Evolutionary conservation across 1,139 yeast species (phyloP), one percentile per base, ranked within the genome.

Genomic region (Saccharomyces hybrid): DNA sequence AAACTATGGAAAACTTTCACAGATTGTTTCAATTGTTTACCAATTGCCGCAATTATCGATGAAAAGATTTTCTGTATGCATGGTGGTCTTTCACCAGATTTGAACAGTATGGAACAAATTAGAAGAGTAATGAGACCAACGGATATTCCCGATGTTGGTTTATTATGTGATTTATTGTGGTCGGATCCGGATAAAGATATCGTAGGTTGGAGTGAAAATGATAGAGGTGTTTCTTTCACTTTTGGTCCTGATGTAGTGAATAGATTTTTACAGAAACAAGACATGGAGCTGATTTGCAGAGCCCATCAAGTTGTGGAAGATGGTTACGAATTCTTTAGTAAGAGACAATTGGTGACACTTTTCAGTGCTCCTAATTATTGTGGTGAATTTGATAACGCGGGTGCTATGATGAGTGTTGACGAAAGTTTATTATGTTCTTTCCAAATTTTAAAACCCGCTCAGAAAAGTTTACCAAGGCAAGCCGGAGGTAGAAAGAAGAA

Each of bases 251-350:
- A 90, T 71, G 97, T 90, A 55, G 97, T 91, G 56, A 86, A 95
- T 58, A 79, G 97, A 71, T 91, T 91, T 71, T 76, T 91, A 71
- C 96, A 90, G 71, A 91, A 89, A 69, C 97, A 90, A 73, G 98
- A 90, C 71, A 87, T 91, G 91, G 97, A 91, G 73, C 82, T 91
- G 68, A 89, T 91, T 68, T 91, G 97, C 76, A 82, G 98, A 71
- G 98, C 97, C 51, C 98, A 91, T 77, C 97, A 90, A 76, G 98
- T 91, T 60, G 98, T 91, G 61, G 98, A 91, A 75, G 98, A 91
- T 73, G 98, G 98, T 61, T 91, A 91, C 73, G 97, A 91, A 75
- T 91, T 91, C 71, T 91, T 91, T 73, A 83, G 93, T 58, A 90
- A 90, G 73, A 86, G 97, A 67, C 97, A 90, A 73, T 81, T 91